These are phyloP conservation scores for Saturnispora diversa DNA, from an alignment of 805 yeast genomes.

Conservation along the genomic window DNA sequence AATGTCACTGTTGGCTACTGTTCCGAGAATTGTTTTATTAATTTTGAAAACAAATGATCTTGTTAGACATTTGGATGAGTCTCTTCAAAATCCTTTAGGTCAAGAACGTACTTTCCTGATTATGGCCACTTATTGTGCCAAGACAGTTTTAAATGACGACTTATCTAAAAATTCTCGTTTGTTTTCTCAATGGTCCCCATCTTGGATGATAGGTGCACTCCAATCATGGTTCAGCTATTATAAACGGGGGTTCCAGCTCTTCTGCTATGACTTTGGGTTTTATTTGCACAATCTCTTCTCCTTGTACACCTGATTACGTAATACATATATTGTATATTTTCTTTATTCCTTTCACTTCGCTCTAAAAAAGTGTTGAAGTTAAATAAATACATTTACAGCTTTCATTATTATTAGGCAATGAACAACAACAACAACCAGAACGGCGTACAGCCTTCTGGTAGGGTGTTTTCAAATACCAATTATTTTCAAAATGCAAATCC, in stretches of 20 bases:
- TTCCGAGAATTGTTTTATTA: slow-evolving; percentile 81
- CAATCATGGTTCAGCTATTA: slow-evolving; percentile 29
- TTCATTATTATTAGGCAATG: too few relatives aligned
- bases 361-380: too few relatives aligned
- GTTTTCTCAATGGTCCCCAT: slow-evolving; percentile 16
- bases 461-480: not conserved
- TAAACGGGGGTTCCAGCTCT: slow-evolving; percentile 27
- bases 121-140: slow-evolving; percentile 84
- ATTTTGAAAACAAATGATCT: slow-evolving; percentile 91
- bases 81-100: slow-evolving; percentile 73
- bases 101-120: slow-evolving; percentile 81
- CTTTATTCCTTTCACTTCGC: not conserved
- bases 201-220: slow-evolving; percentile 24
- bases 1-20: slow-evolving; percentile 66
- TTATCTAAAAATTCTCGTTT: slow-evolving; percentile 8
- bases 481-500: too few relatives aligned
- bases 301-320: slow-evolving; percentile 5
- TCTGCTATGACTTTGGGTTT: slow-evolving; percentile 28
- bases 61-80: slow-evolving; percentile 82
- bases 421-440: not conserved
- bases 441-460: not conserved
- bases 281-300: slow-evolving; percentile 5
- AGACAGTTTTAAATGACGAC: slow-evolving; percentile 64
- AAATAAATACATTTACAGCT: too few relatives aligned
- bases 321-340: too few relatives aligned